phyloP scores from a whole-genome alignment of 208 protist genomes.

The Acanthamoeba healyi region DNA sequence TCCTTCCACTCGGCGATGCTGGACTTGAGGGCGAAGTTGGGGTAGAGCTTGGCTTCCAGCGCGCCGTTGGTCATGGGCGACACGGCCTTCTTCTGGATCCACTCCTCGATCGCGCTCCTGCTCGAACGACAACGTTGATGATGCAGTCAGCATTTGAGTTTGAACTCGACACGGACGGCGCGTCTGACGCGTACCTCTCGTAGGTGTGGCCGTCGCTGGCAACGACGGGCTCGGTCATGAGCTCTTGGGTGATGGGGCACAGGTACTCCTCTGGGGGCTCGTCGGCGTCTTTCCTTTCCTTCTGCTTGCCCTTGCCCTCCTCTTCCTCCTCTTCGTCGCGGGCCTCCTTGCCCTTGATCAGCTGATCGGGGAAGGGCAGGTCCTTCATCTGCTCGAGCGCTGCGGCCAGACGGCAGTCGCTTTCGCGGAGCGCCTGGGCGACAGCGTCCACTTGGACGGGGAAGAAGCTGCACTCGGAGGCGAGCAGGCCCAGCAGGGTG shows the following conservation, averaged over 20 bases:
- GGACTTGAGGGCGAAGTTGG: constrained; percentile 71
- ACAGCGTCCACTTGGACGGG: constrained; percentile 21
- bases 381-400: constrained; percentile 53
- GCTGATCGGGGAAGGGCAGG: constrained; percentile 26
- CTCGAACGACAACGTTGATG: neutral
- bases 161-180: neutral
- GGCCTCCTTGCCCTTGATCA: neutral
- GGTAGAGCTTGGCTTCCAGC: constrained; percentile 63
- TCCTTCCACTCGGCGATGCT: constrained; percentile 60
- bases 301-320: constrained; percentile 31
- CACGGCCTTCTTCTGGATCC: constrained; percentile 64
- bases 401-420: neutral
- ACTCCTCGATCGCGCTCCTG: constrained; percentile 49
- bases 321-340: neutral
- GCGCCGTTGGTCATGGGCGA: constrained; percentile 57
- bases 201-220: constrained; percentile 72
- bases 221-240: constrained; percentile 73
- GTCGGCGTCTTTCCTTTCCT: neutral
- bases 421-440: neutral
- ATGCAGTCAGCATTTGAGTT: neutral
- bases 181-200: constrained; percentile 25
- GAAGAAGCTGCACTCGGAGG: constrained; percentile 71
- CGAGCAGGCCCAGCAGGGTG: constrained; percentile 60
- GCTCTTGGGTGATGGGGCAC: constrained; percentile 74
- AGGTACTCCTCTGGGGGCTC: constrained; percentile 55